Conservation (phyloP, 805 yeast genomes). For the Starmera quercuum region DNA sequence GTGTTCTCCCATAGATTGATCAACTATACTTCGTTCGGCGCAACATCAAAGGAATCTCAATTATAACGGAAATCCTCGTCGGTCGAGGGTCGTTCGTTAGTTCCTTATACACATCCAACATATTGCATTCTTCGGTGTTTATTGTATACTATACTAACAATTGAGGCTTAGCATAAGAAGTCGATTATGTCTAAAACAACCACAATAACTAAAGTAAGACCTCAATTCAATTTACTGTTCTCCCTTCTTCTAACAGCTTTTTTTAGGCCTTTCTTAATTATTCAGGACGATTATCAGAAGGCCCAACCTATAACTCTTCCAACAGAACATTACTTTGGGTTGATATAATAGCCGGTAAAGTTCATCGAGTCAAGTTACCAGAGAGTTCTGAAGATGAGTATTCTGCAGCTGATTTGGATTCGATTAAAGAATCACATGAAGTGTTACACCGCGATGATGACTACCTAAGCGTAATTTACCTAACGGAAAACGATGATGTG, state of each 20-base stretch:
- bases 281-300: constrained; percentile 49
- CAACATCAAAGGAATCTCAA: too few species aligned
- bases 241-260: background rate
- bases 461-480: constrained; percentile 65
- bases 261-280: constrained; percentile 11
- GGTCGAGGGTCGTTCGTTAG: too few species aligned
- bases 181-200: background rate
- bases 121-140: too few species aligned
- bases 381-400: constrained; percentile 17
- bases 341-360: constrained; percentile 28
- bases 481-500: constrained; percentile 43
- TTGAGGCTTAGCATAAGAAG: too few species aligned
- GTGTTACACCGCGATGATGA: constrained; percentile 30
- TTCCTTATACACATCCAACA: too few species aligned
- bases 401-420: constrained; percentile 15
- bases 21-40: too few species aligned
- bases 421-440: constrained; percentile 25
- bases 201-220: background rate
- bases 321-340: constrained; percentile 42
- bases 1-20: too few species aligned
- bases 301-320: constrained; percentile 52
- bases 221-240: too few species aligned
- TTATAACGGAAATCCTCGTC: too few species aligned
- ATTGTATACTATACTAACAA: too few species aligned
- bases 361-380: constrained; percentile 25